These are phyloP conservation scores for Candida corydali DNA, from an alignment of 805 yeast genomes.

Conservation along the genomic window DNA sequence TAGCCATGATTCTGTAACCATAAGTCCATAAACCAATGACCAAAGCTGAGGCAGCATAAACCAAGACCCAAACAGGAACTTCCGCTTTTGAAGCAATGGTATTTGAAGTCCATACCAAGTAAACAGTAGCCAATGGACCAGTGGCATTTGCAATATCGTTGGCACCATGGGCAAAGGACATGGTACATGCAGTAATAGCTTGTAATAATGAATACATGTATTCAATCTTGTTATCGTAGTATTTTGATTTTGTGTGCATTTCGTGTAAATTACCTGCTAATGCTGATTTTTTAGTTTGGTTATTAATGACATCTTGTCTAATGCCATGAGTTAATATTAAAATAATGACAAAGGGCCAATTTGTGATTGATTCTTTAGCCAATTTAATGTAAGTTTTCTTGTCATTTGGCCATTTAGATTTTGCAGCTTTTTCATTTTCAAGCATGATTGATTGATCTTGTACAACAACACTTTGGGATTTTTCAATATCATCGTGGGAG, in stretches of 20 bases:
- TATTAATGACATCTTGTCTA: slow-evolving; percentile 55
- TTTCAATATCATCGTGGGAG: slow-evolving; percentile 9
- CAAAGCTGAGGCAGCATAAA: slow-evolving; percentile 62
- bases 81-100: slow-evolving; percentile 43
- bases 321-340: slow-evolving; percentile 55
- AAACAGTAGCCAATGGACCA: slow-evolving; percentile 69
- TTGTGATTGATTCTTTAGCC: slow-evolving; percentile 41
- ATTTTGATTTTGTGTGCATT: slow-evolving; percentile 57
- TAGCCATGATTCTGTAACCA: slow-evolving; percentile 67
- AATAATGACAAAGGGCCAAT: slow-evolving; percentile 53
- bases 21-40: slow-evolving; percentile 68
- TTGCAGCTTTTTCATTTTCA: not conserved
- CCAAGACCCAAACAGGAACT: slow-evolving; percentile 70
- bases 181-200: slow-evolving; percentile 69
- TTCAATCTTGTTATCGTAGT: slow-evolving; percentile 68
- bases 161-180: slow-evolving; percentile 82
- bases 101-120: slow-evolving; percentile 56
- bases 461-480: slow-evolving; percentile 4
- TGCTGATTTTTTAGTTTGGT: slow-evolving; percentile 39
- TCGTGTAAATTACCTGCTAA: slow-evolving; percentile 44
- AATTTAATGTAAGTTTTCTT: slow-evolving; percentile 37
- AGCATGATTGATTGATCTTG: not conserved
- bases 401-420: slow-evolving; percentile 11
- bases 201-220: slow-evolving; percentile 64
- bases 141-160: slow-evolving; percentile 77